phyloP scores from a whole-genome alignment of 441 rosid species.

The Aquilaria agallochum region DNA sequence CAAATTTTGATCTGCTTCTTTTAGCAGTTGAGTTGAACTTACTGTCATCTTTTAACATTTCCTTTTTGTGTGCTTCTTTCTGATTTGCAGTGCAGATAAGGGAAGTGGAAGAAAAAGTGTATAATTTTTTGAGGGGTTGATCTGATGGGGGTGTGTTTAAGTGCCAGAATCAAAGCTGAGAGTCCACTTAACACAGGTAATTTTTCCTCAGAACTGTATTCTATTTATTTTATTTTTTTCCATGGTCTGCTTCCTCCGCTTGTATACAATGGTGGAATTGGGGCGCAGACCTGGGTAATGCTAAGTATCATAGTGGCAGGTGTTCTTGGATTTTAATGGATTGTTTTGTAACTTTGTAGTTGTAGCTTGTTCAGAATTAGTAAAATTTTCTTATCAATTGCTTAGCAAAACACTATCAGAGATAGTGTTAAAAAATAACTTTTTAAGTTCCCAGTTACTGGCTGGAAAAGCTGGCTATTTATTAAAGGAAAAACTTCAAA shows the following conservation, averaged over 20 bases:
- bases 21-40: constrained; percentile 13
- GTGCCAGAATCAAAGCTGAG: constrained; percentile 88
- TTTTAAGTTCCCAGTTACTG: not conserved
- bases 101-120: constrained; percentile 21
- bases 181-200: constrained; percentile 68
- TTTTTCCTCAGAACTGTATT: constrained; percentile 7
- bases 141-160: constrained; percentile 87
- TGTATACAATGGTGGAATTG: not conserved
- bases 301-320: not conserved
- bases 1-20: constrained; percentile 21
- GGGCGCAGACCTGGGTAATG: not conserved
- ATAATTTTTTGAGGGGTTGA: constrained; percentile 14
- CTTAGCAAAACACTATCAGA: not conserved
- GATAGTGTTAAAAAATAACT: not conserved
- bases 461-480: not conserved
- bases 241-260: not conserved
- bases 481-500: no score
- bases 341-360: constrained; percentile 4
- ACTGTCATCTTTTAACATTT: constrained; percentile 13
- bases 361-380: not conserved
- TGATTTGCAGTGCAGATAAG: constrained; percentile 23
- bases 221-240: constrained; percentile 4
- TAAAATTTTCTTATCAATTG: not conserved
- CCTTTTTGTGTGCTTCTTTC: constrained; percentile 4
- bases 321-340: not conserved